Evolutionary conservation across 129 eudicot species (phyloP).

Genomic region (Lactuca saligna): DNA sequence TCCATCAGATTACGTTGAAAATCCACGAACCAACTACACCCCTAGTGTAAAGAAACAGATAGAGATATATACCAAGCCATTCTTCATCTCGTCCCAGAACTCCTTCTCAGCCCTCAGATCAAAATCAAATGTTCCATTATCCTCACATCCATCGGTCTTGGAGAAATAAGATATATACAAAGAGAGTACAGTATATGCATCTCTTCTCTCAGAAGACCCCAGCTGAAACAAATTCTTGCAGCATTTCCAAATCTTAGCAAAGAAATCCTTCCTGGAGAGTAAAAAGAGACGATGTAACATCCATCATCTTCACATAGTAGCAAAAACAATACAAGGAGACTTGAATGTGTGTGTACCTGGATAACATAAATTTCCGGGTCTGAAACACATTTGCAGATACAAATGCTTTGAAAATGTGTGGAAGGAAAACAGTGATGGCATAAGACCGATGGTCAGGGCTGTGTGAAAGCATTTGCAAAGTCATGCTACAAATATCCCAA

Average conservation of each 20-base stretch:
- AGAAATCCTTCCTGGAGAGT: slow-evolving; percentile 48
- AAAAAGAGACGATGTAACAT: slow-evolving; percentile 1
- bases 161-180: slow-evolving; percentile 61
- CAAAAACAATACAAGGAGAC: not conserved
- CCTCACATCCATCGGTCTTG: slow-evolving; percentile 36
- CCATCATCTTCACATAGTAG: slow-evolving; percentile 3
- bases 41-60: not conserved
- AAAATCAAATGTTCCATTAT: slow-evolving; percentile 53
- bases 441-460: slow-evolving; percentile 77
- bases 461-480: slow-evolving; percentile 64
- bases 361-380: slow-evolving; percentile 42
- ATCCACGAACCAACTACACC: too few relatives aligned
- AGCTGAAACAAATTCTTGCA: slow-evolving; percentile 62
- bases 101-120: slow-evolving; percentile 58
- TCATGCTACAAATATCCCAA: slow-evolving; percentile 65
- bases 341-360: slow-evolving; percentile 48
- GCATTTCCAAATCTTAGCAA: slow-evolving; percentile 65
- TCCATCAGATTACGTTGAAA: too few relatives aligned
- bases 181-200: slow-evolving; percentile 80
- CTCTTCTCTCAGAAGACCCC: slow-evolving; percentile 83
- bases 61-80: slow-evolving; percentile 71
- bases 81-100: slow-evolving; percentile 86
- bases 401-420: slow-evolving; percentile 60
- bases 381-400: slow-evolving; percentile 36
- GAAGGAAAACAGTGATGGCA: slow-evolving; percentile 68